These are phyloP conservation scores for Laguncularia racemosa DNA, from an alignment of 345 rosid genomes.

Conservation along the genomic window DNA sequence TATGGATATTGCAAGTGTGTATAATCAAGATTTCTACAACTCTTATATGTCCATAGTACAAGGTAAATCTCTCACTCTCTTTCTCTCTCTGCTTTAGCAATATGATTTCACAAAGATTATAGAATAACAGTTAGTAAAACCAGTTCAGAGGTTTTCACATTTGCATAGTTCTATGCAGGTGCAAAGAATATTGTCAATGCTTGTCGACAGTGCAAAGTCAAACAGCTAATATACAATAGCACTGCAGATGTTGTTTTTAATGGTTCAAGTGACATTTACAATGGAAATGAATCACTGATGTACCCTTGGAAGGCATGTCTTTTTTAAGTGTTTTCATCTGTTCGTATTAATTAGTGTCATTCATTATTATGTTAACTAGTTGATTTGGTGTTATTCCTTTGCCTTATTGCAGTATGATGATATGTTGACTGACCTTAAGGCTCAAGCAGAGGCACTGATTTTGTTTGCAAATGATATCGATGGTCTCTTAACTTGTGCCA, in stretches of 20 bases:
- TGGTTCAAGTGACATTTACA: conserved; percentile 55
- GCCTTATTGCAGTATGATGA: conserved; percentile 50
- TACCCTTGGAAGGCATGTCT: conserved; percentile 56
- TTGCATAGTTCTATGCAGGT: conserved; percentile 32
- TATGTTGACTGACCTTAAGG: conserved; percentile 67
- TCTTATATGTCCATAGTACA: conserved; percentile 71
- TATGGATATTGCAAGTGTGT: conserved; percentile 48
- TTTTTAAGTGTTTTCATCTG: background rate
- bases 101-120: background rate
- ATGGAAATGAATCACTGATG: conserved; percentile 61
- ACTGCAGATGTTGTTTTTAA: conserved; percentile 80
- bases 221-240: conserved; percentile 71
- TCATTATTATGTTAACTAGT: conserved; percentile 7
- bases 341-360: conserved; percentile 3
- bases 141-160: background rate
- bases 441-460: conserved; percentile 83
- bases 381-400: conserved; percentile 11
- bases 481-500: conserved; percentile 83
- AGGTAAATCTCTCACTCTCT: conserved; percentile 36
- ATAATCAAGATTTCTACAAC: conserved; percentile 31
- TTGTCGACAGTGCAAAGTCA: conserved; percentile 74
- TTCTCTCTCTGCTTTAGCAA: background rate
- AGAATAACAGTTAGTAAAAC: background rate
- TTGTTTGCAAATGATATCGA: conserved; percentile 63
- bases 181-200: conserved; percentile 71